phyloP scores from a whole-genome alignment of 1,139 yeast species.

The Hemisphaericaspora lyxosophila region DNA sequence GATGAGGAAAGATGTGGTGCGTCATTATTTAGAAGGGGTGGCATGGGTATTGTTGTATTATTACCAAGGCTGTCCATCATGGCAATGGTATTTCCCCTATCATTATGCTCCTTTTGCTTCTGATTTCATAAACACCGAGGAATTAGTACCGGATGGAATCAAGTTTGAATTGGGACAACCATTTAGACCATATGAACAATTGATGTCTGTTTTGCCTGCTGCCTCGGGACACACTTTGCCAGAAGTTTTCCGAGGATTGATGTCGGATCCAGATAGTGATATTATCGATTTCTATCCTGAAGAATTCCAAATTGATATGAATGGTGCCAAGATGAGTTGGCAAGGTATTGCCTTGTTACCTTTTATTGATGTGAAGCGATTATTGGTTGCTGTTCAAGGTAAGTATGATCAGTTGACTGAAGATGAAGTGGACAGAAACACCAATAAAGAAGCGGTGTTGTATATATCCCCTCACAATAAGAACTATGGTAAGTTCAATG shows the following conservation, averaged over 20 bases:
- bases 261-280: constrained; percentile 78
- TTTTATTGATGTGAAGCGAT: constrained; percentile 80
- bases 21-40: constrained; percentile 85
- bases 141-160: constrained; percentile 50
- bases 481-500: constrained; percentile 39
- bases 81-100: constrained; percentile 98
- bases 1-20: constrained; percentile 61
- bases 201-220: constrained; percentile 97
- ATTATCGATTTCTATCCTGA: constrained; percentile 91
- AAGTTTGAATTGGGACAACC: constrained; percentile 74
- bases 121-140: constrained; percentile 64
- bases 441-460: constrained; percentile 60
- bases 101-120: constrained; percentile 98
- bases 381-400: constrained; percentile 62
- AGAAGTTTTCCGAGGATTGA: constrained; percentile 73
- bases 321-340: constrained; percentile 94
- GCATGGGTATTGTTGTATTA: constrained; percentile 93
- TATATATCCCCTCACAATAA: constrained; percentile 59
- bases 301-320: constrained; percentile 88
- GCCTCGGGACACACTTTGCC: constrained; percentile 94
- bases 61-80: constrained; percentile 96
- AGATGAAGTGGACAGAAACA: constrained; percentile 70
- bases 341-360: constrained; percentile 91
- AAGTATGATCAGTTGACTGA: constrained; percentile 66
- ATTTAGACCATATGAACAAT: constrained; percentile 90